A percentile compares a stretch with the other conserved stretches of the same genome.
phyloP scores from a whole-genome alignment of 495 filamentous ascomycete species.

The Aspergillus funiculosus region DNA sequence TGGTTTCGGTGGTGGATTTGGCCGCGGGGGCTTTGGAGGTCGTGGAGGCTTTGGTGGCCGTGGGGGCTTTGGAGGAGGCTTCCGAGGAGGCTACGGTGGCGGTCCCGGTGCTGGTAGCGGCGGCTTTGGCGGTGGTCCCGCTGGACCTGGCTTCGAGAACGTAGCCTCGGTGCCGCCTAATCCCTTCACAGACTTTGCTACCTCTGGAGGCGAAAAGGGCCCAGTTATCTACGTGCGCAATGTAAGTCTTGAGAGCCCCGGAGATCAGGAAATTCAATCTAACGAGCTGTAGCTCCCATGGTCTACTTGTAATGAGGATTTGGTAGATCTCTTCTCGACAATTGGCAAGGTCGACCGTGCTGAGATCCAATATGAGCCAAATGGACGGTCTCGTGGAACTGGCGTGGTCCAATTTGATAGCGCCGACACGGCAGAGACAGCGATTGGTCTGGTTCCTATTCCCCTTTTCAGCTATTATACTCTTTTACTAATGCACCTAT shows the following conservation, averaged over 20 bases:
- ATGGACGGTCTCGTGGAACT: constrained; percentile 88
- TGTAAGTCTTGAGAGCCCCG: constrained; percentile 51
- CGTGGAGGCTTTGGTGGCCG: constrained; percentile 44
- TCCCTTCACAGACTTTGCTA: constrained; percentile 91
- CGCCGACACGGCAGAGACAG: constrained; percentile 78
- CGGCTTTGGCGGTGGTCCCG: constrained; percentile 36
- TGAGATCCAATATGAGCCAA: constrained; percentile 97
- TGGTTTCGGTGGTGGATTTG: constrained; percentile 50
- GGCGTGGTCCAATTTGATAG: constrained; percentile 92
- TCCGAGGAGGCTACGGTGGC: constrained; percentile 27
- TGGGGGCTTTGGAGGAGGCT: constrained; percentile 33
- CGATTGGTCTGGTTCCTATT: constrained; percentile 58
- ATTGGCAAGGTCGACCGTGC: constrained; percentile 97
- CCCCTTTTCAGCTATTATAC: not conserved
- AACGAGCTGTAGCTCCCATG: constrained; percentile 68
- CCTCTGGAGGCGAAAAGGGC: constrained; percentile 76
- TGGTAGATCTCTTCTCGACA: constrained; percentile 92
- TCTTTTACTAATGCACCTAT: constrained; percentile 14
- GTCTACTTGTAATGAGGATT: constrained; percentile 97
- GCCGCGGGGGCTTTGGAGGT: constrained; percentile 43
- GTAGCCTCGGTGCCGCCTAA: constrained; percentile 63
- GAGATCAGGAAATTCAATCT: constrained; percentile 8
- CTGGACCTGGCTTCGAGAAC: constrained; percentile 24
- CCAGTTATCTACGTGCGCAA: constrained; percentile 93
- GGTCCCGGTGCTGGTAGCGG: constrained; percentile 19